These are phyloP conservation scores for Chrysopogon serrulatus DNA, from an alignment of 176 grass and related monocot genomes.

Conservation along the genomic window DNA sequence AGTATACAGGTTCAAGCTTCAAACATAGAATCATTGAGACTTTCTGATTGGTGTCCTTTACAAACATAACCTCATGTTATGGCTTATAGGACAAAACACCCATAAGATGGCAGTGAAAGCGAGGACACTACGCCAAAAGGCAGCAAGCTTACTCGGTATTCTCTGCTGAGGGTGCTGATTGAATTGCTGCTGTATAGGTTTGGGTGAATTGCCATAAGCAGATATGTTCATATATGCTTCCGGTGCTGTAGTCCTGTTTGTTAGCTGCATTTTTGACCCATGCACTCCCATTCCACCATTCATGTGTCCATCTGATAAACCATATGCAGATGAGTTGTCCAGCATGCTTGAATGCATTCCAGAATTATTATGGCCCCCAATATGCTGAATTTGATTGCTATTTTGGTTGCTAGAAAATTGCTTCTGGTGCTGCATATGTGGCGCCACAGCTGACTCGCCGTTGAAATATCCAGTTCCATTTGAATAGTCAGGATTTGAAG, in stretches of 20 bases:
- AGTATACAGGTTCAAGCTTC: background rate
- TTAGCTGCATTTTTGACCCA: conserved; percentile 57
- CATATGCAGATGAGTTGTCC: conserved; percentile 60
- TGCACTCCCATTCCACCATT: conserved; percentile 72
- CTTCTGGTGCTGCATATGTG: conserved; percentile 64
- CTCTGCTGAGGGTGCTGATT: conserved; percentile 68
- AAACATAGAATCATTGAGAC: background rate
- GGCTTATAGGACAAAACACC: background rate
- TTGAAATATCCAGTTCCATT: conserved; percentile 79
- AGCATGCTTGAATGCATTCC: conserved; percentile 65
- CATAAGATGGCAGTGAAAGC: conserved; percentile 21
- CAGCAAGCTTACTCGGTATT: conserved; percentile 63
- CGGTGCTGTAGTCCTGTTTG: conserved; percentile 49
- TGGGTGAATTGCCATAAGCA: conserved; percentile 64
- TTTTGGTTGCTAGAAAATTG: conserved; percentile 63
- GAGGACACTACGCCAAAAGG: background rate
- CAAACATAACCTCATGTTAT: conserved; percentile 7
- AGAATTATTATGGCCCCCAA: conserved; percentile 51
- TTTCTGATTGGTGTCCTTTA: background rate
- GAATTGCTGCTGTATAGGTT: conserved; percentile 77
- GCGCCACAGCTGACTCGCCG: conserved; percentile 49
- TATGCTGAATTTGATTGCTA: conserved; percentile 50
- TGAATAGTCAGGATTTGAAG: conserved; percentile 63
- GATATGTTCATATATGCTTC: conserved; percentile 68
- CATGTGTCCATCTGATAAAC: conserved; percentile 63